Evolutionary conservation across 257 asterid species (phyloP), one percentile per base, ranked within the genome.

Genomic region (Eucommia ulmoides): DNA sequence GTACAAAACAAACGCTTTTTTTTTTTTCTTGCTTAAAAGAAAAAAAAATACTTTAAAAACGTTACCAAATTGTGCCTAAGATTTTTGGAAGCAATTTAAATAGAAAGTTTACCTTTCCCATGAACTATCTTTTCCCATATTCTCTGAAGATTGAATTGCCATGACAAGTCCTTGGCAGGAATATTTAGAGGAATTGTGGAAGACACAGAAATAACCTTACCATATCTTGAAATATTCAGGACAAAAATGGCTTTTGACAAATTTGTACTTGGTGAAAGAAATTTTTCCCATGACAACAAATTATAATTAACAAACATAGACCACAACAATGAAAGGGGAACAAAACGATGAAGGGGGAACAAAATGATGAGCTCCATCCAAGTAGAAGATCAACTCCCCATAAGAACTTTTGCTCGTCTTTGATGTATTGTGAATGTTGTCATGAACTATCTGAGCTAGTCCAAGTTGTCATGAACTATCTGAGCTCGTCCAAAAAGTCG

Each of bases 361-460:
- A 45, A 94, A 94, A 69, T 93, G 83, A 64, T 87, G 97, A 62
- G 97, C 97, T 65, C 97, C 97, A 56, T 87, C 97, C 42, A 83
- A 70, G 69, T 78, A 83, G 72, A 83, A 88, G 55, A 69, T 51
- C 58, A 88, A 56, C 58, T 74, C 92, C 38, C 93, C 94, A 7
- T 75, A 62, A 61, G 74, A 20, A 59, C 50, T 58, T 41, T 51
- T 66, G 25, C 41, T 58, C 48, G 24, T 64, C 50, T 49, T 68
- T 52, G 63, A 57, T 45, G 35, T 33, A 19, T 57, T 56, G 23
- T 41, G 52, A 20, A 59, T 22, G n/a, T n/a, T n/a, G n/a, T n/a
- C n/a, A n/a, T n/a, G n/a, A n/a, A n/a, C n/a, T n/a, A n/a, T n/a
- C n/a, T n/a, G n/a, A n/a, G n/a, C n/a, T n/a, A n/a, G n/a, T n/a